Conservation (phyloP, 2,329 filamentous ascomycete species). For the Pestalotiopsis sp. region DNA sequence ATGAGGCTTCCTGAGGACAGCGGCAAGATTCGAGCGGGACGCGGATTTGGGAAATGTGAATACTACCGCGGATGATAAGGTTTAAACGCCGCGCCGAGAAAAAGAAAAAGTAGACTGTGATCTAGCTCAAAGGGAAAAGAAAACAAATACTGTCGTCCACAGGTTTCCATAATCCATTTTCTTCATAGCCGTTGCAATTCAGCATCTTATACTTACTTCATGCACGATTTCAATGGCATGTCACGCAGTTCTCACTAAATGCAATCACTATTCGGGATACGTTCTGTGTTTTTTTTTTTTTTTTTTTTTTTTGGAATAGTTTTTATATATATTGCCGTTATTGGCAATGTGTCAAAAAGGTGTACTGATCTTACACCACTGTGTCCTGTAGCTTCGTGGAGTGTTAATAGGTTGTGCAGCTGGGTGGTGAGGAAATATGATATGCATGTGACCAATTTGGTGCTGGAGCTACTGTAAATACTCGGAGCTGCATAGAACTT, state of each 20-base stretch:
- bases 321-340: no score
- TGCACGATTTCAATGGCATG: neutral
- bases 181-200: neutral
- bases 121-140: neutral
- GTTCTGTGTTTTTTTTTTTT: no score
- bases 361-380: no score
- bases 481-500: no score
- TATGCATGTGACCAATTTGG: no score
- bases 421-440: no score
- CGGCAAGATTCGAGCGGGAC: neutral
- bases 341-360: no score
- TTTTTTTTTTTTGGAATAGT: no score
- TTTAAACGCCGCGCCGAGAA: neutral
- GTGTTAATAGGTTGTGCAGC: no score
- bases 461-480: no score
- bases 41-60: neutral
- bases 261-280: no score
- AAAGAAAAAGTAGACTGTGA: neutral
- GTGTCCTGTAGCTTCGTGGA: no score
- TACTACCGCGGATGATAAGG: neutral
- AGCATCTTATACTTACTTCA: neutral
- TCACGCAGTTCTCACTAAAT: neutral
- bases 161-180: neutral
- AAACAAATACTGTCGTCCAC: neutral
- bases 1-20: neutral